Base-by-base conservation (phyloP, 345 rosid genomes). In the Luvunga scandens region DNA sequence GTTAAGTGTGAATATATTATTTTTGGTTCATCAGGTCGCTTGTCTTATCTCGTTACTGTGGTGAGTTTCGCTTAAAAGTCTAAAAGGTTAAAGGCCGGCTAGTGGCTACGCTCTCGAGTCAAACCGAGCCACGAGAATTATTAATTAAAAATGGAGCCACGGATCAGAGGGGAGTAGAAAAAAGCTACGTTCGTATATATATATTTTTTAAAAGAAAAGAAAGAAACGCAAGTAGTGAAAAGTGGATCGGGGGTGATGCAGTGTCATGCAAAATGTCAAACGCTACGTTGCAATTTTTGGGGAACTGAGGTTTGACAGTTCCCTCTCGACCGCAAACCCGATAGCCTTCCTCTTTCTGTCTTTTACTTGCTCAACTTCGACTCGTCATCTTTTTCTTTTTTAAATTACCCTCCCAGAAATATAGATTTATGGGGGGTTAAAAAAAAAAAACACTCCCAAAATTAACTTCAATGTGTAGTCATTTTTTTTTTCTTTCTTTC, bases 181-280 rank as follows among this genome's bases (percentile, higher is more conserved):
- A 19, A 21, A 4, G 16, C 25, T 27, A 21, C 25, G 5, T 18
- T 18, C n/a, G 33, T 9, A 61, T 14, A 31, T 31, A 31, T 31
- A n/a, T n/a, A n/a, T n/a, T n/a, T n/a, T n/a, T n/a, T n/a, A n/a
- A n/a, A n/a, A n/a, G n/a, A n/a, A n/a, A n/a, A n/a, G n/a, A n/a
- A n/a, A n/a, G n/a, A n/a, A n/a, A n/a, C n/a, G 25, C 3, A 39
- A 24, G 5, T 9, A 5, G 48, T 3, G 72, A 83, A 79, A 85
- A 80, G 84, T 59, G 9, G 66, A 64, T 64, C 19, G 78, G 82
- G 38, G 64, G 81, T 71, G 84, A 76, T 82, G 84, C 85, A 73
- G 76, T 38, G 36, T 78, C 88, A 80, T 85, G 91, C 93, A 89
- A 94, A 90, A 89, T 88, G 95, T 91, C 94, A 90, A 90, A 89